Evolutionary conservation across 2,329 filamentous ascomycete genomes (phyloP), one percentile per base, ranked within the genome.

Genomic region (Cordyceps javanica): DNA sequence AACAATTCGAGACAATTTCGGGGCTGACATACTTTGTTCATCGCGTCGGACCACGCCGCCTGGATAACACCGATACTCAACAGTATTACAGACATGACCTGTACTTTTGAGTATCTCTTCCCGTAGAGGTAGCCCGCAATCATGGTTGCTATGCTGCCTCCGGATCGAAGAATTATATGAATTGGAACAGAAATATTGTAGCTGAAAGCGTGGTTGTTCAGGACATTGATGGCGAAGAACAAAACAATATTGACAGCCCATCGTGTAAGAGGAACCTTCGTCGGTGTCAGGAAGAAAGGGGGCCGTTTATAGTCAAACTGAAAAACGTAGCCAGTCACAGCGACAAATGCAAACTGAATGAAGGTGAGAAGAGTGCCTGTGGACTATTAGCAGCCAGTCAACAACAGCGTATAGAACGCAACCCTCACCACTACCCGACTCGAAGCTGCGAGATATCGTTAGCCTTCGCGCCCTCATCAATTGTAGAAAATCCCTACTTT

Each of bases 171-270:
- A 63, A 99, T 97, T 66, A 99, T 99, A 69, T 99, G 94, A 50
- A 99, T 86, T 1, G 94, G 94, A 0, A 99, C 91, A 7, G 91
- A 96, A 58, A 99, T 97, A 65, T 91, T 87, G 75, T 97, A 99
- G 61, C 91, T 92, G 72, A 99, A 99, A 7, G 93, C 94, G 78
- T 93, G 93, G 67, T 99, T 99, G 75, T 99, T 99, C 68, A 99
- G 76, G 59, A 97, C 85, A 67, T 97, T 99, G 73, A 99, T 94
- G 61, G 83, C 82, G 70, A 96, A 94, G 74, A 97, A 97, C 64
- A 97, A 82, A 4, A 88, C 77, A 42, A 96, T 96, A 69, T 96
- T 97, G 67, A 93, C 78, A 51, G 90, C 69, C 92, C 94, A 97
- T 69, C 90, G 88, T 49, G 81, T 80, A 56, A 97, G 77, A 0